Evolutionary conservation across 345 rosid species (phyloP), one percentile per base, ranked within the genome.

Genomic region (Salix arbutifolia): DNA sequence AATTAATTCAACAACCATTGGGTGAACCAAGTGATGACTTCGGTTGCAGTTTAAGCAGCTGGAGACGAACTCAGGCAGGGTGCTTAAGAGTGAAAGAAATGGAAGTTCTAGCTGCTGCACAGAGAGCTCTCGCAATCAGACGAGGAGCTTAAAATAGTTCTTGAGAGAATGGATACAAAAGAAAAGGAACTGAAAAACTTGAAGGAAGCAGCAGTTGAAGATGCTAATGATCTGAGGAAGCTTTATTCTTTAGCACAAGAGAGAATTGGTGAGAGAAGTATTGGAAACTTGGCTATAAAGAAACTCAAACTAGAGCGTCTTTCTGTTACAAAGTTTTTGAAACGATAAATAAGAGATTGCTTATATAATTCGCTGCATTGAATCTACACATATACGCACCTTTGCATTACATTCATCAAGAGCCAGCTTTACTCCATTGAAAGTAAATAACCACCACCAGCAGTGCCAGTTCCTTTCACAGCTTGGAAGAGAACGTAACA

Each of bases 231-330:
- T 87, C 76, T 90, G 77, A 85, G 74, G 80, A 84, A 78, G 89
- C 86, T 90, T 60, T 89, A 89, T 69, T 84, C 88, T 28, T 81
- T 89, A 85, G 89, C 90, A 65, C 92, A 89, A 74, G 94, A 87
- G 84, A 86, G 92, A 83, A 67, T 88, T 2, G 92, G 91, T 19
- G 92, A 84, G 69, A 91, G 75, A 82, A 90, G 84, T 46, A 67
- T 87, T 30, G 94, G 95, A 44, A 91, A 88, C 18, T 75, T 91
- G 70, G 95, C 92, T 28, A 90, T 89, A 66, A 95, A 91, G 88
- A 89, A 88, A 83, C 97, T 92, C 73, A 89, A 94, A 81, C 90
- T 90, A 0, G 94, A 23, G 5, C 5, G 50, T 74, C 52, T 42
- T 40, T 40, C 68, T 14, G 40, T 31, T 16, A 2, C 68, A 18